These are phyloP conservation scores for Sanguinoderma infundibulare DNA, from an alignment of 1,284 basidiomycete species.

Conservation along the genomic window DNA sequence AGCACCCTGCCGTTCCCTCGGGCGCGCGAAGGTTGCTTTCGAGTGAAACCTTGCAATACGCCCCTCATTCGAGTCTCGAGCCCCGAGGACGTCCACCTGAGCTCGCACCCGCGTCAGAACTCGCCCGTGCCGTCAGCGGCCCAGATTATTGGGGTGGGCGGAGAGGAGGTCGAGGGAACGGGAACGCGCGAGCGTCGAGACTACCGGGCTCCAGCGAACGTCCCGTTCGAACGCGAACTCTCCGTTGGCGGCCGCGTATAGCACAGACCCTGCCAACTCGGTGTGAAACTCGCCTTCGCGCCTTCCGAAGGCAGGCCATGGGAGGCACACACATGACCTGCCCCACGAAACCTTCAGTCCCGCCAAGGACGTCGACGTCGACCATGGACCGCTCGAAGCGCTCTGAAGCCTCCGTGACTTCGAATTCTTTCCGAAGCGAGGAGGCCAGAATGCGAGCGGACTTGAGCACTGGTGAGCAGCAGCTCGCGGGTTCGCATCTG, in stretches of 20 bases:
- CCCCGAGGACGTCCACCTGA: not conserved
- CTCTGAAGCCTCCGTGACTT: not conserved
- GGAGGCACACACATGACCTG: slow-evolving; percentile 20
- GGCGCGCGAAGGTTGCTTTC: no score
- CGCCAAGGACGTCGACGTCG: not conserved
- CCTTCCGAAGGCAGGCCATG: slow-evolving; percentile 10
- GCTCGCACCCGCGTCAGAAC: not conserved
- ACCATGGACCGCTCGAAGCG: not conserved
- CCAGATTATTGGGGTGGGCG: not conserved
- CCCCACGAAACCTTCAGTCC: slow-evolving; percentile 10
- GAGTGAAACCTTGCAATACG: not conserved
- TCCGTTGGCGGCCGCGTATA: not conserved
- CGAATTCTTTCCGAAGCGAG: not conserved
- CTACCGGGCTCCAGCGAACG: not conserved
- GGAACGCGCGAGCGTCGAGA: not conserved
- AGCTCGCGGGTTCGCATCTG: slow-evolving; percentile 1
- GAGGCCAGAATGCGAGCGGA: not conserved
- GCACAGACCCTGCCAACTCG: not conserved
- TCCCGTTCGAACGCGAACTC: not conserved
- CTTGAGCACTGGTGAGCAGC: not conserved
- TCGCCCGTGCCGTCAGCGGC: not conserved
- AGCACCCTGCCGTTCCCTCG: no score
- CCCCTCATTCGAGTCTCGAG: not conserved
- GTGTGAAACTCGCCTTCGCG: not conserved
- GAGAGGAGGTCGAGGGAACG: not conserved